Conservation (phyloP, 2,329 filamentous ascomycete species). For the Tolypocladium album region DNA sequence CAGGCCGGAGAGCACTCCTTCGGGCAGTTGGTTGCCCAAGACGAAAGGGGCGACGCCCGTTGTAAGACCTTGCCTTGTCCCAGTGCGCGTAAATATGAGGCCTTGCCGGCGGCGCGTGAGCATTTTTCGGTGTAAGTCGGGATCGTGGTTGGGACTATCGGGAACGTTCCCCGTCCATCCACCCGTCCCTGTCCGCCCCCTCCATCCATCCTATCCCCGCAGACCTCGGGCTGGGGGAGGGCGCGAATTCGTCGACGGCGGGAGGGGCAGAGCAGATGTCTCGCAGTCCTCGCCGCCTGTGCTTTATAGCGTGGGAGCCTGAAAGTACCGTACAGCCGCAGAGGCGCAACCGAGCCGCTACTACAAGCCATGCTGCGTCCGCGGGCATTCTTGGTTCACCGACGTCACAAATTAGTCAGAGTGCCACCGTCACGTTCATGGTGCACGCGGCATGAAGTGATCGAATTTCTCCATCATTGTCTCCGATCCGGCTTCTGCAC, state of each 20-base stretch:
- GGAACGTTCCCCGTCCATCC: background rate
- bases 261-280: background rate
- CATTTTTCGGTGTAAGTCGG: conserved; percentile 8
- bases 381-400: background rate
- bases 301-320: background rate
- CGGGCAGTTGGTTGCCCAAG: background rate
- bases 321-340: background rate
- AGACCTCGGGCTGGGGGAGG: background rate
- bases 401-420: background rate
- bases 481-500: background rate
- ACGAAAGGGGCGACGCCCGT: background rate
- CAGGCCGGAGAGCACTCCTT: background rate
- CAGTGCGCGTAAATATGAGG: background rate
- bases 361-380: background rate
- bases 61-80: background rate
- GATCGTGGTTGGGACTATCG: conserved; percentile 6
- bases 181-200: background rate
- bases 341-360: background rate
- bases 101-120: background rate
- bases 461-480: background rate
- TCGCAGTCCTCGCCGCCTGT: background rate
- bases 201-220: background rate
- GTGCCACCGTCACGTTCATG: background rate
- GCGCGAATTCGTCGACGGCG: background rate
- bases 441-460: background rate